Conservation (phyloP, 176 grass and related monocot genomes). For the Ensete glaucum region DNA sequence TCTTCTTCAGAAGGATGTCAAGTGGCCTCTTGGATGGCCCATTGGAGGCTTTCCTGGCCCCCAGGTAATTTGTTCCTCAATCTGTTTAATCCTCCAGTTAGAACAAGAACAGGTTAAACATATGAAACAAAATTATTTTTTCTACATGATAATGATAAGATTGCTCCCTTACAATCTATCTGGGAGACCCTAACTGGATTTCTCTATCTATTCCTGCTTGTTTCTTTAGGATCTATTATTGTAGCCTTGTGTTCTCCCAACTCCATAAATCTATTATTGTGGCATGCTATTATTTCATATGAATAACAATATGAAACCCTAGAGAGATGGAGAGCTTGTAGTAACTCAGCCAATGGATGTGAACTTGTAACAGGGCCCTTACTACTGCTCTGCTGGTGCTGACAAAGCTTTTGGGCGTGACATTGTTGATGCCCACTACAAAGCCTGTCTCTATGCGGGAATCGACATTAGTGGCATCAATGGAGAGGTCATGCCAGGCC, state of each 20-base stretch:
- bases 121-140: no score
- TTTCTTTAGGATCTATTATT: not conserved
- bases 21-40: constrained; percentile 90
- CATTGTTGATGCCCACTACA: constrained; percentile 94
- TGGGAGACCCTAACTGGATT: no score
- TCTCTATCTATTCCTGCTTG: no score
- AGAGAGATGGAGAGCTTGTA: not conserved
- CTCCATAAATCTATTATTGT: not conserved
- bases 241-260: not conserved
- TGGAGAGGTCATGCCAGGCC: constrained; percentile 96
- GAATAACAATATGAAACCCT: not conserved
- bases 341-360: not conserved
- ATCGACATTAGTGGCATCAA: constrained; percentile 99
- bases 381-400: constrained; percentile 74
- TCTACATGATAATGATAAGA: no score
- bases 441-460: constrained; percentile 81
- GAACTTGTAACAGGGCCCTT: constrained; percentile 51
- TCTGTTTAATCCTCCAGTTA: not conserved
- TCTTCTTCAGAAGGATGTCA: constrained; percentile 87
- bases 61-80: constrained; percentile 34
- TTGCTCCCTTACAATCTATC: no score
- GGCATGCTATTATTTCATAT: not conserved
- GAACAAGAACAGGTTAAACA: no score
- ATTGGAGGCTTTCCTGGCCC: constrained; percentile 86
- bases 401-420: constrained; percentile 92